These are phyloP conservation scores for Collybia mongolica DNA, from an alignment of 768 basidiomycete genomes.

Conservation along the genomic window DNA sequence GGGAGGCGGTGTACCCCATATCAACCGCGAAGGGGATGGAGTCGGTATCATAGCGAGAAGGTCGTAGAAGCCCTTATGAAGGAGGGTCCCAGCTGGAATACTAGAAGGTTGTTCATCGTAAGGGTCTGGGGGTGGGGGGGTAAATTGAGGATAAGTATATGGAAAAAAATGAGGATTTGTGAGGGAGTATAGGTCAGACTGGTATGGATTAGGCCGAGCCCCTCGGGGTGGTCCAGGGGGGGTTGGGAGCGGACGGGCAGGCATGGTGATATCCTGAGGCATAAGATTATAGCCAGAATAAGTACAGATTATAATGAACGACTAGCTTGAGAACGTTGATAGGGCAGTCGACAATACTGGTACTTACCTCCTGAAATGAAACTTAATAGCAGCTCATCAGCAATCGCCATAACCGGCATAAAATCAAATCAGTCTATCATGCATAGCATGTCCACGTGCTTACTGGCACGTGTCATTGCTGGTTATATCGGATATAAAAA, in stretches of 20 bases:
- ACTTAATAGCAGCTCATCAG: slow-evolving; percentile 9
- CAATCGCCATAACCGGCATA: neutral
- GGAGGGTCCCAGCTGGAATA: slow-evolving; percentile 65
- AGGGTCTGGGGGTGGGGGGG: slow-evolving; percentile 34
- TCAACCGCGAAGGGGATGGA: slow-evolving; percentile 63
- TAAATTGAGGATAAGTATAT: slow-evolving; percentile 40
- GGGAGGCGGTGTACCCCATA: slow-evolving; percentile 47
- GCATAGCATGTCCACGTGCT: too few relatives aligned
- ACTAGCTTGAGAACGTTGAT: neutral
- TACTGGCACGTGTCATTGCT: too few relatives aligned
- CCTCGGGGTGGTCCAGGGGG: slow-evolving; percentile 25
- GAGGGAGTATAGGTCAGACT: slow-evolving; percentile 25
- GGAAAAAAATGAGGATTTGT: slow-evolving; percentile 37
- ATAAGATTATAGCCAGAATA: neutral
- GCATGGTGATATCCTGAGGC: slow-evolving; percentile 13
- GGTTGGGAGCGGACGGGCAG: slow-evolving; percentile 26
- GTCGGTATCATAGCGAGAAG: slow-evolving; percentile 77
- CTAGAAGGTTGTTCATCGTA: slow-evolving; percentile 45
- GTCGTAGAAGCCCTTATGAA: slow-evolving; percentile 92
- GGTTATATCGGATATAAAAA: too few relatives aligned
- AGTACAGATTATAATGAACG: neutral
- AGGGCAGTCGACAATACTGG: neutral
- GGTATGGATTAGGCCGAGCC: slow-evolving; percentile 25
- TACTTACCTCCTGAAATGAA: neutral
- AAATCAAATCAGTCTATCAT: too few relatives aligned